These are phyloP conservation scores for Paraphaeosphaeria minitans DNA, from an alignment of 2,329 filamentous ascomycete species.

Conservation along the genomic window DNA sequence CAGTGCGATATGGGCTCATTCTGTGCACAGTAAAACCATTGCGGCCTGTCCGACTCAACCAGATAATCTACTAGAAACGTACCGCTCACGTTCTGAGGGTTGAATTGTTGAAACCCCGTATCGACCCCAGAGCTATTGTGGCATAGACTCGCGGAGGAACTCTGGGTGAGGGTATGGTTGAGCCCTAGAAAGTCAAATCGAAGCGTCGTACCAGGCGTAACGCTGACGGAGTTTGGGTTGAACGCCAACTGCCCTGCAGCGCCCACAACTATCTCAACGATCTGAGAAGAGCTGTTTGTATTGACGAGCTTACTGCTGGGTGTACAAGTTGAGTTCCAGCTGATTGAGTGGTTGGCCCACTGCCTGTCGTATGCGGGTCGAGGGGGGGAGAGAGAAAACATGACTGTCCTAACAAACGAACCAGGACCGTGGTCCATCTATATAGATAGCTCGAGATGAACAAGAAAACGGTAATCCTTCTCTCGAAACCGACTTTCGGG, in stretches of 20 bases:
- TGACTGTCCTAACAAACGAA: no score
- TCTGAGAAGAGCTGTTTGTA: constrained; percentile 8
- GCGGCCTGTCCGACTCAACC: constrained; percentile 6
- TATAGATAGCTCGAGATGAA: no score
- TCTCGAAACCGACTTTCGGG: no score
- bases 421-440: no score
- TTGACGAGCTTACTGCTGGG: no score
- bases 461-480: no score
- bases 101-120: constrained; percentile 13
- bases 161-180: constrained; percentile 16
- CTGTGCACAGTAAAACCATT: constrained; percentile 19
- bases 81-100: constrained; percentile 11
- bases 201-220: constrained; percentile 8
- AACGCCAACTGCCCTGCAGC: constrained; percentile 12
- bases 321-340: no score
- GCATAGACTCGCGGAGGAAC: constrained; percentile 8
- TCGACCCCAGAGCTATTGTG: constrained; percentile 7
- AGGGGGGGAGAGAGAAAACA: no score
- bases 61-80: constrained; percentile 12
- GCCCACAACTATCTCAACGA: constrained; percentile 14
- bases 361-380: no score
- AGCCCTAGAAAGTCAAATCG: constrained; percentile 15
- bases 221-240: constrained; percentile 12
- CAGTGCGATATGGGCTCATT: constrained; percentile 12
- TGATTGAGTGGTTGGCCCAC: no score